phyloP scores from a whole-genome alignment of 2,329 filamentous ascomycete genomes.

The Dactylonectria estremocensis region DNA sequence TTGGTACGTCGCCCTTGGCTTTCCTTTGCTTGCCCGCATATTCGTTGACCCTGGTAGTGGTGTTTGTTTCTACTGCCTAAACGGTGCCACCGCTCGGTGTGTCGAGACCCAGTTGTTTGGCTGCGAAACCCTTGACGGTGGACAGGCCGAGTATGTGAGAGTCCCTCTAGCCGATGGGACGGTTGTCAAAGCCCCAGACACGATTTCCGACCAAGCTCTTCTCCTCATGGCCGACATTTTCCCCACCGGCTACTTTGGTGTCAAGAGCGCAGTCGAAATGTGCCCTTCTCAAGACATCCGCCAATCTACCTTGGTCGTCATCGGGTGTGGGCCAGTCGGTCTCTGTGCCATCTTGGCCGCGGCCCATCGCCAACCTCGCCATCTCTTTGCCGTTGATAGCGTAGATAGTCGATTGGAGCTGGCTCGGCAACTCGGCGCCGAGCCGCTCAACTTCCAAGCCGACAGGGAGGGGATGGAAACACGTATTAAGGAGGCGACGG shows the following conservation, averaged over 20 bases:
- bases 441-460: conserved; percentile 84
- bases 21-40: not conserved
- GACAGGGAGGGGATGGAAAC: conserved; percentile 76
- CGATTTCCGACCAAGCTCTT: conserved; percentile 81
- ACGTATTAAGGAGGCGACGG: conserved; percentile 81
- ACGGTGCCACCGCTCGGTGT: conserved; percentile 84
- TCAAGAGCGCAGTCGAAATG: conserved; percentile 81
- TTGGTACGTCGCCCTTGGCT: conserved; percentile 66
- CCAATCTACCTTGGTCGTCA: conserved; percentile 79
- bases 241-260: conserved; percentile 88
- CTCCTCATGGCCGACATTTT: conserved; percentile 96
- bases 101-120: conserved; percentile 80
- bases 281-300: conserved; percentile 57
- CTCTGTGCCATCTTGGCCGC: conserved; percentile 87
- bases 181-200: conserved; percentile 77
- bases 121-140: conserved; percentile 78
- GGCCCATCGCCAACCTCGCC: conserved; percentile 80
- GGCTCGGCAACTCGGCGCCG: conserved; percentile 82
- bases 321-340: conserved; percentile 90
- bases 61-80: conserved; percentile 89
- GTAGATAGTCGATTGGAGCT: conserved; percentile 82
- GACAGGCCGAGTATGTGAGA: conserved; percentile 86
- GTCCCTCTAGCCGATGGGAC: conserved; percentile 87
- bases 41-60: conserved; percentile 45
- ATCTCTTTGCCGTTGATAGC: conserved; percentile 85